These are phyloP conservation scores for Hansenula lynferdii DNA, from an alignment of 1,139 yeast species.

Conservation along the genomic window DNA sequence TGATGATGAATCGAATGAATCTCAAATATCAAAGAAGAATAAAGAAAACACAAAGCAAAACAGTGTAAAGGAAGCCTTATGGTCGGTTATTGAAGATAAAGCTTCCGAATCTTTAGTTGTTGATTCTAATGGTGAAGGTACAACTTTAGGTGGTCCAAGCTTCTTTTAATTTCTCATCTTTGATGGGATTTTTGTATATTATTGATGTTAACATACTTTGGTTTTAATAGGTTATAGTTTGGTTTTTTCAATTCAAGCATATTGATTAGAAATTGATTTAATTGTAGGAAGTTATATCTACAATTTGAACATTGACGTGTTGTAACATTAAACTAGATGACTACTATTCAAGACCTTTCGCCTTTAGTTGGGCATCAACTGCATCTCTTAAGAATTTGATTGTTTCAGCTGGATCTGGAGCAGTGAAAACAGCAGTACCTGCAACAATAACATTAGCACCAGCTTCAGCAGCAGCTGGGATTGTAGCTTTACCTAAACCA, in stretches of 20 bases:
- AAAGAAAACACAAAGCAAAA: slow-evolving; percentile 31
- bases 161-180: slow-evolving; percentile 13
- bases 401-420: slow-evolving; percentile 70
- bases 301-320: too few relatives aligned
- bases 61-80: slow-evolving; percentile 58
- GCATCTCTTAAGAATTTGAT: slow-evolving; percentile 61
- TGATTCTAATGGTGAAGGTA: slow-evolving; percentile 60
- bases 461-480: slow-evolving; percentile 81
- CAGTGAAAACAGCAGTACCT: slow-evolving; percentile 90
- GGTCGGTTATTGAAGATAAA: slow-evolving; percentile 61
- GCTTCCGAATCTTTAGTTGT: slow-evolving; percentile 39
- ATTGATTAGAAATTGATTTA: too few relatives aligned
- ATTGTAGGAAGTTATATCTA: too few relatives aligned
- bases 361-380: slow-evolving; percentile 37
- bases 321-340: too few relatives aligned
- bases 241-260: background rate
- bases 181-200: background rate
- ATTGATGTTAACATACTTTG: too few relatives aligned
- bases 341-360: slow-evolving; percentile 22
- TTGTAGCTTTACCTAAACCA: slow-evolving; percentile 83
- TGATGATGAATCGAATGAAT: slow-evolving; percentile 41
- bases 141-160: slow-evolving; percentile 73
- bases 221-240: background rate
- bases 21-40: slow-evolving; percentile 21
- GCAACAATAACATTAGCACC: slow-evolving; percentile 99